phyloP scores from a whole-genome alignment of 169 alveolate genomes.

The Plasmodium malariae region DNA sequence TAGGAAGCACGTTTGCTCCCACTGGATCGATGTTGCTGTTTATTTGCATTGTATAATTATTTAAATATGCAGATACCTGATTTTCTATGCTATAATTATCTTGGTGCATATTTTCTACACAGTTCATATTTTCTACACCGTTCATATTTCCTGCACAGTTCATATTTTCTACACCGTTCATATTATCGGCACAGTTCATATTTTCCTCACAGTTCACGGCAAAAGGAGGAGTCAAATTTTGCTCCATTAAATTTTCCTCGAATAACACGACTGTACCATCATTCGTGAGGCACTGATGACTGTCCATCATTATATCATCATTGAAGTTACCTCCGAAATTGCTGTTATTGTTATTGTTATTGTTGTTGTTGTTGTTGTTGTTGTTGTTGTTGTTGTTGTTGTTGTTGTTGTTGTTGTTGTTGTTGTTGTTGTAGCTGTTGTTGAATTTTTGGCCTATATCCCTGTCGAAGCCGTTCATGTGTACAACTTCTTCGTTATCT shows the following conservation, averaged over 20 bases:
- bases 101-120: no score
- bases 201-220: background rate
- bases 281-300: background rate
- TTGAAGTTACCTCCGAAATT: background rate
- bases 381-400: no score
- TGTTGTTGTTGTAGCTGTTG: no score
- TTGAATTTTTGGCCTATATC: no score
- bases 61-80: background rate
- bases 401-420: no score
- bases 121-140: background rate
- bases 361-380: no score
- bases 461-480: no score
- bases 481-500: no score
- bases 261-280: background rate
- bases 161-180: no score
- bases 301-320: background rate
- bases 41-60: background rate
- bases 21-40: no score
- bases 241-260: background rate
- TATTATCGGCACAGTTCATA: background rate
- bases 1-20: background rate
- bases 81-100: background rate
- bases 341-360: background rate
- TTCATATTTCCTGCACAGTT: background rate
- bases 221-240: background rate